These are phyloP conservation scores for Penicillium lividum DNA, from an alignment of 495 filamentous ascomycete genomes.

Conservation along the genomic window DNA sequence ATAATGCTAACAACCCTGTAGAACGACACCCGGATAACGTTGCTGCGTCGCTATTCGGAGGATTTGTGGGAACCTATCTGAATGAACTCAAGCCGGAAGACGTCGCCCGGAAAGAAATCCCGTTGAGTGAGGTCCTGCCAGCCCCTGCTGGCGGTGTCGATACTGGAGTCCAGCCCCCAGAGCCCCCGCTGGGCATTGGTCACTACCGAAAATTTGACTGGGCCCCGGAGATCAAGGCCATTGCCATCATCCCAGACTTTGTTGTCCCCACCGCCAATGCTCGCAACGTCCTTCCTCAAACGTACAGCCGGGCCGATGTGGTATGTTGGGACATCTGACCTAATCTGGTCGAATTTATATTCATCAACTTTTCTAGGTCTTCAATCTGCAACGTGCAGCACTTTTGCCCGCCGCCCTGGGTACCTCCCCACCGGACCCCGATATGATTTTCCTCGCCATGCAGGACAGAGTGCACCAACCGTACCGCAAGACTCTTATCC, in stretches of 20 bases:
- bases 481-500: slow-evolving; percentile 85
- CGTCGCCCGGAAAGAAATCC: slow-evolving; percentile 84
- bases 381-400: slow-evolving; percentile 91
- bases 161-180: slow-evolving; percentile 77
- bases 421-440: slow-evolving; percentile 83
- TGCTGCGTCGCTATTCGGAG: slow-evolving; percentile 89
- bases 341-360: not conserved
- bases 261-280: slow-evolving; percentile 89
- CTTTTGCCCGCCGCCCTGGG: slow-evolving; percentile 84
- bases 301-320: slow-evolving; percentile 76
- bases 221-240: slow-evolving; percentile 90
- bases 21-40: slow-evolving; percentile 98
- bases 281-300: slow-evolving; percentile 73
- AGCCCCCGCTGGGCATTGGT: slow-evolving; percentile 87
- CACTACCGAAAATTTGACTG: slow-evolving; percentile 91
- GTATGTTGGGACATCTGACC: slow-evolving; percentile 43
- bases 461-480: slow-evolving; percentile 97
- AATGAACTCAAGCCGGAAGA: slow-evolving; percentile 87
- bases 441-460: slow-evolving; percentile 94
- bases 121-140: slow-evolving; percentile 90
- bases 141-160: slow-evolving; percentile 83
- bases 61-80: slow-evolving; percentile 95
- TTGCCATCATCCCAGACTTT: slow-evolving; percentile 93
- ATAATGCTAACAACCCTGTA: slow-evolving; percentile 26
- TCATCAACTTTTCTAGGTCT: slow-evolving; percentile 55